phyloP scores from a whole-genome alignment of 2,329 filamentous ascomycete species.

The Trichoderma pleuroti region DNA sequence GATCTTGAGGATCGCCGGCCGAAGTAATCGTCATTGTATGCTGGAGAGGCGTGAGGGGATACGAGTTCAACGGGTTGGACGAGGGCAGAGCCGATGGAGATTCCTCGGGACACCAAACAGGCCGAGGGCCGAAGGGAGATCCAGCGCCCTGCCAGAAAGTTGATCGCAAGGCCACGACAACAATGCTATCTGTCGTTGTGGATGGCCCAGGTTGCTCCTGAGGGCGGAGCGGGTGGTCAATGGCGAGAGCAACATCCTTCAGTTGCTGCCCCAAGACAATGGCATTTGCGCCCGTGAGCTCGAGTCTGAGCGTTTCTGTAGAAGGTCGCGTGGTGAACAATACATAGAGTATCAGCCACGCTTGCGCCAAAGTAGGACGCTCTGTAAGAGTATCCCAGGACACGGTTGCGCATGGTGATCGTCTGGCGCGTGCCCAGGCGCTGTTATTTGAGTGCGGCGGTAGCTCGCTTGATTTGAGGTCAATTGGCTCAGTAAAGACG shows the following conservation, averaged over 20 bases:
- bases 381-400: conserved; percentile 39
- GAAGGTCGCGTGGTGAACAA: conserved; percentile 49
- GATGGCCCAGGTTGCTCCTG: conserved; percentile 28
- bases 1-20: conserved; percentile 41
- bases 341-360: conserved; percentile 52
- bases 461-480: conserved; percentile 48
- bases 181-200: conserved; percentile 30
- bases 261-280: conserved; percentile 39
- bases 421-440: conserved; percentile 53
- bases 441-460: conserved; percentile 52
- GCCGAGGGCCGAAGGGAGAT: conserved; percentile 62
- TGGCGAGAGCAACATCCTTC: conserved; percentile 46
- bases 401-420: conserved; percentile 46
- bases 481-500: conserved; percentile 44
- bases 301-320: conserved; percentile 48
- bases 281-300: conserved; percentile 40
- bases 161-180: conserved; percentile 45
- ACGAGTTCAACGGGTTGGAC: conserved; percentile 40
- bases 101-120: conserved; percentile 56
- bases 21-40: conserved; percentile 41
- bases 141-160: conserved; percentile 70
- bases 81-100: conserved; percentile 35
- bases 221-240: conserved; percentile 44
- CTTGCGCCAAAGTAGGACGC: conserved; percentile 46
- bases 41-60: conserved; percentile 48